phyloP scores from a whole-genome alignment of 2,329 filamentous ascomycete species.

The Fusarium chuoi region DNA sequence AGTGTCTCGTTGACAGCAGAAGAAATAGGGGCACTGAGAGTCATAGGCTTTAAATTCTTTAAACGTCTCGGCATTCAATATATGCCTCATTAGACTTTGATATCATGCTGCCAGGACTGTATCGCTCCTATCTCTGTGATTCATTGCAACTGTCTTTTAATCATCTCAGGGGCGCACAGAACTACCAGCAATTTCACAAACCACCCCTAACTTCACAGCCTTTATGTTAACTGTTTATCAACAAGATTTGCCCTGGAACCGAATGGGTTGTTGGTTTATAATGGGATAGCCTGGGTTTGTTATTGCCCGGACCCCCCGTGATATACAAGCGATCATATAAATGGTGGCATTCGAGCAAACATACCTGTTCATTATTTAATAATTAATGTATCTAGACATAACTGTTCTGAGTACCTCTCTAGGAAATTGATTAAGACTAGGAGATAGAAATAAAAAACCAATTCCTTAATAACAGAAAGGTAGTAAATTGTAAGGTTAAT shows the following conservation, averaged over 20 bases:
- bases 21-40: neutral
- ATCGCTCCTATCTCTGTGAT: neutral
- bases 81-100: neutral
- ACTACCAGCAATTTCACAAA: neutral
- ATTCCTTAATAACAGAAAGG: neutral
- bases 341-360: neutral
- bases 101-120: neutral
- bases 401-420: neutral
- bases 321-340: neutral
- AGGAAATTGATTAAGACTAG: neutral
- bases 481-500: neutral
- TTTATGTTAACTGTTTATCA: neutral
- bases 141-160: neutral
- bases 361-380: neutral
- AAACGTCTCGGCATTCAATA: neutral
- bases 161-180: too few relatives aligned
- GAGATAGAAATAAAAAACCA: neutral
- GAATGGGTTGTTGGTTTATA: neutral
- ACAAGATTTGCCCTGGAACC: neutral
- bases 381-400: neutral
- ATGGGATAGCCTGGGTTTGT: neutral
- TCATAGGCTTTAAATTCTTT: too few relatives aligned
- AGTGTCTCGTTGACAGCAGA: neutral
- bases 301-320: neutral
- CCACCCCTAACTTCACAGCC: neutral